Percentiles rank a stretch among this genome's conserved stretches.
These are phyloP conservation scores for Atkinsonella texensis DNA, from an alignment of 2,329 filamentous ascomycete species.

Conservation along the genomic window DNA sequence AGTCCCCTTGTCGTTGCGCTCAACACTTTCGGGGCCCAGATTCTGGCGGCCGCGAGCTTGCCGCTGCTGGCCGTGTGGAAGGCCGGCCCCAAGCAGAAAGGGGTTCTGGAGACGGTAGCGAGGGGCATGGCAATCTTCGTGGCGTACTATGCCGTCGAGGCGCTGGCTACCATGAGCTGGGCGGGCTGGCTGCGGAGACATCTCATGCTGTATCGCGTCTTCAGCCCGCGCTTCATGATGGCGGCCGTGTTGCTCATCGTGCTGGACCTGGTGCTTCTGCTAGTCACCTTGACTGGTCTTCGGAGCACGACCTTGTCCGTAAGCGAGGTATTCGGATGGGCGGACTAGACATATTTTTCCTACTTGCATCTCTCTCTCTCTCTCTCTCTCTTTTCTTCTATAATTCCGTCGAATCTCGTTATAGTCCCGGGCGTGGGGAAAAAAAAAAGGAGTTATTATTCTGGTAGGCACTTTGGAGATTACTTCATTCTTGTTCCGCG, in stretches of 20 bases:
- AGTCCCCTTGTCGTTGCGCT: constrained; percentile 67
- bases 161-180: constrained; percentile 80
- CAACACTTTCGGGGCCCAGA: constrained; percentile 84
- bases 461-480: not conserved
- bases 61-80: constrained; percentile 86
- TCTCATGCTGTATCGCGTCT: constrained; percentile 93
- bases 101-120: constrained; percentile 57
- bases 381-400: not conserved
- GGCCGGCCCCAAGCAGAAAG: constrained; percentile 59
- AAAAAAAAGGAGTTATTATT: too few species aligned
- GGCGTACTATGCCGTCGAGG: constrained; percentile 71
- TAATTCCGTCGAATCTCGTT: not conserved
- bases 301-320: constrained; percentile 69
- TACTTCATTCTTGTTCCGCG: not conserved
- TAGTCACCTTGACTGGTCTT: constrained; percentile 61
- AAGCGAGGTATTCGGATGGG: constrained; percentile 80
- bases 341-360: constrained; percentile 24
- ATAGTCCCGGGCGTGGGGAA: too few species aligned
- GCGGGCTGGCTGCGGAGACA: constrained; percentile 79
- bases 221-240: constrained; percentile 82
- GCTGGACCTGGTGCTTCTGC: constrained; percentile 62
- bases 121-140: constrained; percentile 64
- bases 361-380: not conserved
- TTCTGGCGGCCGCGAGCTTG: constrained; percentile 67
- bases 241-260: constrained; percentile 59